Conservation (phyloP, 2,329 filamentous ascomycete species). For the Botrytis fabae region DNA sequence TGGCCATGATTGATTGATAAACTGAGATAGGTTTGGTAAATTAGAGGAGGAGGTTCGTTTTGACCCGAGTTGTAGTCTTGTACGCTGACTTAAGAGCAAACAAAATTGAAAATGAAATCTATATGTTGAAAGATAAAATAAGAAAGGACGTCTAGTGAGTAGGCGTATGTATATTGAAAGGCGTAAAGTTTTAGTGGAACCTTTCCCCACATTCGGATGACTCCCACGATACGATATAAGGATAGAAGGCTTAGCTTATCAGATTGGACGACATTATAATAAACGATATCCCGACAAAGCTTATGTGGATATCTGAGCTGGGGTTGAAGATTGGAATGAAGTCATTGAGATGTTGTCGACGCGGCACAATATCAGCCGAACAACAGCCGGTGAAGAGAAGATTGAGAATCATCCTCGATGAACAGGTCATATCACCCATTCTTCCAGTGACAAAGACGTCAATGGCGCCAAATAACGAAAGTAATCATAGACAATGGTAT, state of each 20-base stretch:
- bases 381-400: not conserved
- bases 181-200: not conserved
- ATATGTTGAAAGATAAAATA: not conserved
- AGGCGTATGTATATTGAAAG: not conserved
- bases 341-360: not conserved
- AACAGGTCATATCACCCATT: not conserved
- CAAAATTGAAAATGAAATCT: not conserved
- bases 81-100: not conserved
- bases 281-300: not conserved
- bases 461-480: too few species aligned
- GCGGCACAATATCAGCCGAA: not conserved
- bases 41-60: not conserved
- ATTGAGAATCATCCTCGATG: not conserved
- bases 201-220: not conserved
- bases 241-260: not conserved
- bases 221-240: too few species aligned
- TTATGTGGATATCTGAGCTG: not conserved
- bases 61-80: too few species aligned
- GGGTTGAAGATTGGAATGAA: not conserved
- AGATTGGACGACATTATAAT: not conserved
- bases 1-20: not conserved
- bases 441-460: too few species aligned
- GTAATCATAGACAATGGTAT: not conserved
- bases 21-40: not conserved
- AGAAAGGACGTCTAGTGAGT: not conserved